phyloP scores from a whole-genome alignment of 2,329 filamentous ascomycete species.

The Sclerotinia glacialis region DNA sequence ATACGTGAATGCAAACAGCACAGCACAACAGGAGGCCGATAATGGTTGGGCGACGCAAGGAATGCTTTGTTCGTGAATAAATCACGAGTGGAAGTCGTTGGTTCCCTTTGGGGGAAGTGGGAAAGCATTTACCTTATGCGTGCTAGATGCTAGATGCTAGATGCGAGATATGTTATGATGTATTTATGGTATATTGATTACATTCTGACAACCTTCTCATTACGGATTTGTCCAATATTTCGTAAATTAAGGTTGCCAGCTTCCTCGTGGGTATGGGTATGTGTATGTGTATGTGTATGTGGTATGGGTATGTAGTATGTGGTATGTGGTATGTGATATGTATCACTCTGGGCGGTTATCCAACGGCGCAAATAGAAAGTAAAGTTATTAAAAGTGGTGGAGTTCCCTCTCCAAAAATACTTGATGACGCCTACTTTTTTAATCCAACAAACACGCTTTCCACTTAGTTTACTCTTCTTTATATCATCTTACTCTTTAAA shows the following conservation, averaged over 20 bases:
- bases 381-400: background rate
- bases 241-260: too few relatives aligned
- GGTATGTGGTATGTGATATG: too few relatives aligned
- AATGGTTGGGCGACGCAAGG: conserved; percentile 13
- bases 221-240: background rate
- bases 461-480: conserved; percentile 11
- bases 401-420: background rate
- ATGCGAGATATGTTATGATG: too few relatives aligned
- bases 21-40: background rate
- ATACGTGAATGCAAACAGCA: too few relatives aligned
- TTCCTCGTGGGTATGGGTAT: too few relatives aligned
- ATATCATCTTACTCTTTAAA: background rate
- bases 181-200: background rate
- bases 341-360: conserved; percentile 14
- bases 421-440: background rate
- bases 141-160: background rate
- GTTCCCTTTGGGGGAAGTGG: too few relatives aligned
- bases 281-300: too few relatives aligned
- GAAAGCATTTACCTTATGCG: too few relatives aligned
- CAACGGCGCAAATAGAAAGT: background rate
- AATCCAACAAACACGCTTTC: background rate
- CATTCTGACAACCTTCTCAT: background rate
- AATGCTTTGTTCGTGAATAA: conserved; percentile 15
- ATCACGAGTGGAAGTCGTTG: too few relatives aligned
- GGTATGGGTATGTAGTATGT: background rate